phyloP scores from a whole-genome alignment of 257 asterid species.

The Avicennia marina region DNA sequence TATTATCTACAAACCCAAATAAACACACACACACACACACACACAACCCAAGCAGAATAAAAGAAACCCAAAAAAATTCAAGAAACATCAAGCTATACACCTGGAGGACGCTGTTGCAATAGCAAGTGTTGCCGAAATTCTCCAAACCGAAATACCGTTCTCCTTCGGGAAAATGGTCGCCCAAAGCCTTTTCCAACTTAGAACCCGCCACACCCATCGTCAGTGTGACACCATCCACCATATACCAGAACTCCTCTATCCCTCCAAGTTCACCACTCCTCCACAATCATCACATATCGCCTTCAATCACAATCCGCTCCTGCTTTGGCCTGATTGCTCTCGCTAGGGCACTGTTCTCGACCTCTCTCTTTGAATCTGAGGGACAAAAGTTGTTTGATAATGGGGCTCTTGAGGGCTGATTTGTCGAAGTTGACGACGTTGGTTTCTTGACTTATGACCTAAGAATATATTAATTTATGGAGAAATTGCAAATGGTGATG shows the following conservation, averaged over 20 bases:
- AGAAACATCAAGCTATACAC: constrained; percentile 13
- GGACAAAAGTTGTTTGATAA: neutral
- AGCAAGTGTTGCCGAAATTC: constrained; percentile 73
- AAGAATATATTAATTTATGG: neutral
- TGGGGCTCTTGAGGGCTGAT: constrained; percentile 14
- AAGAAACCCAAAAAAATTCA: neutral
- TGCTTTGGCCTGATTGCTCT: neutral
- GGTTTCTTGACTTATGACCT: constrained; percentile 18
- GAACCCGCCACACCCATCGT: constrained; percentile 71
- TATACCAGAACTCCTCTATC: constrained; percentile 62
- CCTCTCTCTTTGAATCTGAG: neutral
- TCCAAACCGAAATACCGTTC: constrained; percentile 71
- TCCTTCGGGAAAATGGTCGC: constrained; percentile 76
- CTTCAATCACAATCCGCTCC: constrained; percentile 6
- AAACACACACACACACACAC: neutral
- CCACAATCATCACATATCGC: neutral
- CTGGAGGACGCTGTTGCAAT: constrained; percentile 70
- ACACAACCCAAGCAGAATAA: constrained; percentile 4
- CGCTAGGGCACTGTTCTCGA: neutral
- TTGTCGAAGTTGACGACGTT: constrained; percentile 1
- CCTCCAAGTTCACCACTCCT: constrained; percentile 20
- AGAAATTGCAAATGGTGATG: neutral
- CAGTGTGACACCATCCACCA: constrained; percentile 47
- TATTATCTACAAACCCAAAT: neutral
- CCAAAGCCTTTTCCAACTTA: constrained; percentile 65